Conservation (phyloP, 1,284 basidiomycete genomes). For the Trichosporon sp. region DNA sequence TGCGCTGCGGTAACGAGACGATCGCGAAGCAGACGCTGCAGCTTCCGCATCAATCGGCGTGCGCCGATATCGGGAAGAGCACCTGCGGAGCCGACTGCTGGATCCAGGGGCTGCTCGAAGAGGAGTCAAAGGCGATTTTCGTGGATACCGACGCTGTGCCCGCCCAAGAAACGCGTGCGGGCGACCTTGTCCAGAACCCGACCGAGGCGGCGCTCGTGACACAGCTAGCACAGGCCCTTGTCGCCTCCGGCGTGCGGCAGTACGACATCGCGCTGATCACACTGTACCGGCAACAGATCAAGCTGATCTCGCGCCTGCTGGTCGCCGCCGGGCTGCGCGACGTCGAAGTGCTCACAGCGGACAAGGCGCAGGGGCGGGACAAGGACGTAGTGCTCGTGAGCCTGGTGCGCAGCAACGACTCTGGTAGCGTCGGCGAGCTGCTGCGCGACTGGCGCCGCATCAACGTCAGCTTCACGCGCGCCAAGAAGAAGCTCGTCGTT, state of each 20-base stretch:
- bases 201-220: slow-evolving; percentile 61
- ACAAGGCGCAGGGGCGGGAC: slow-evolving; percentile 92
- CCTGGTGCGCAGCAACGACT: slow-evolving; percentile 80
- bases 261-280: slow-evolving; percentile 82
- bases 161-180: slow-evolving; percentile 71
- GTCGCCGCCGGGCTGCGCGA: slow-evolving; percentile 36
- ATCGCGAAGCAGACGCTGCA: slow-evolving; percentile 62
- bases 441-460: slow-evolving; percentile 91
- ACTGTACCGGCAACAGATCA: slow-evolving; percentile 91
- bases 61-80: slow-evolving; percentile 41
- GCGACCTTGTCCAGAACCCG: slow-evolving; percentile 83
- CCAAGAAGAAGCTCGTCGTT: slow-evolving; percentile 81
- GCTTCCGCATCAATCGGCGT: slow-evolving; percentile 55
- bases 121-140: slow-evolving; percentile 78
- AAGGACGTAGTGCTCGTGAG: slow-evolving; percentile 93
- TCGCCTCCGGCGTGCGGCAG: slow-evolving; percentile 62
- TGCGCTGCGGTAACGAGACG: slow-evolving; percentile 70
- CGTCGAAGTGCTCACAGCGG: slow-evolving; percentile 89
- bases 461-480: slow-evolving; percentile 95
- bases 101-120: slow-evolving; percentile 63
- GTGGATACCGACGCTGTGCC: slow-evolving; percentile 83
- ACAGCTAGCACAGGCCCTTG: slow-evolving; percentile 63
- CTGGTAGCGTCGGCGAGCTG: slow-evolving; percentile 76
- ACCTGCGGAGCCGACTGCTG: slow-evolving; percentile 58
- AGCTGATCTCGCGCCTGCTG: slow-evolving; percentile 65